Evolutionary conservation across 2,329 filamentous ascomycete species (phyloP), one percentile per base, ranked within the genome.

Genomic region (Clarireedia paspali): DNA sequence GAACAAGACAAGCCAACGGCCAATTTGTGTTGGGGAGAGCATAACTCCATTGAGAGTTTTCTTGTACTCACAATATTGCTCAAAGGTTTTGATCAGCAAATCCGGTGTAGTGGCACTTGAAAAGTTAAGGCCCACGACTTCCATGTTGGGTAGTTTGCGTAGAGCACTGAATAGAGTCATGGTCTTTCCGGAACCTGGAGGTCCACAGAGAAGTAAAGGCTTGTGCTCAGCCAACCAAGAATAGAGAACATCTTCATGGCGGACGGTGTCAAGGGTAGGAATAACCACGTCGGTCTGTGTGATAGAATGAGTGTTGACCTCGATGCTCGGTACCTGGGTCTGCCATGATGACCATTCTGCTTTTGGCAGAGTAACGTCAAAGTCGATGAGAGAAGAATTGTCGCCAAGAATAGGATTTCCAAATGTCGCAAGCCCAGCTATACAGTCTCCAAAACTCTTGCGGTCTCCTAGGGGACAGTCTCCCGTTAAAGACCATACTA

Each of bases 151-250:
- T 57, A 99, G 78, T 73, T 99, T 99, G 62, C 94, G 87, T 53
- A 99, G 82, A 36, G 94, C 94, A 70, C 92, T 96, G 77, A 99
- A 99, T 12, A 99, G 77, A 10, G 94, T 99, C 94, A 99, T 99
- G 4, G 94, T 99, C 77, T 99, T 99, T 78, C 94, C 94, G 51
- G 94, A 99, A 75, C 94, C 94, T 57, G 94, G 94, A 69, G 94
- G 95, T 71, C 94, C 95, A 70, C 94, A 99, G 15, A 99, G 86
- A 52, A 99, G 77, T 17, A 99, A 78, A 12, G 95, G 94, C 75
- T 99, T 99, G 71, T 99, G 94, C 71, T 99, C 94, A 15, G 95
- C 94, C 46, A 99, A 83, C 94, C 94, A 99, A 3, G 95, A 99
- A 76, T 99, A 99, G 15, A 99, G 79, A n/a, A 99, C 89, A 72